A percentile compares a stretch with the other conserved stretches of the same genome.
These are phyloP conservation scores for Capronia epimyces DNA, from an alignment of 2,329 filamentous ascomycete genomes.

Conservation along the genomic window DNA sequence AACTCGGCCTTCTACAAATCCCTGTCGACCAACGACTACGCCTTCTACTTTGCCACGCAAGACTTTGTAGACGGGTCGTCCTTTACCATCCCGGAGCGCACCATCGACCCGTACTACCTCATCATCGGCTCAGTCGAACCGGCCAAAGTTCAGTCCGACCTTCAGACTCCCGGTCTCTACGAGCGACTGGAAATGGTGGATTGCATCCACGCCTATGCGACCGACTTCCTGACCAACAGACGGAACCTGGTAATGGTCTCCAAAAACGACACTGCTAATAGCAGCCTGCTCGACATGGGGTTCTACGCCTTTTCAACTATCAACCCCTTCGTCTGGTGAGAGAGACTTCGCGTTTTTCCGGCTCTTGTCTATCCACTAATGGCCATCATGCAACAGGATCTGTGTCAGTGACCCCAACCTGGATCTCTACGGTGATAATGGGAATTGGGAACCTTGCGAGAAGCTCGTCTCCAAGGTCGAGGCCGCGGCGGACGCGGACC, in stretches of 20 bases:
- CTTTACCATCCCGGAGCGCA: constrained; percentile 1
- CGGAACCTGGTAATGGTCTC: constrained; percentile 22
- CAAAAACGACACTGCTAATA: constrained; percentile 5
- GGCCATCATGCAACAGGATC: constrained; percentile 14
- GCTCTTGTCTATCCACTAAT: not conserved
- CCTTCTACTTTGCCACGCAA: constrained; percentile 20
- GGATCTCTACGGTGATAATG: too few species aligned
- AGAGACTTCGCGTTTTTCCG: too few species aligned
- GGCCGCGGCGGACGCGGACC: constrained; percentile 5
- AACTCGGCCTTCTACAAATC: constrained; percentile 32
- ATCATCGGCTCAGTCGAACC: not conserved
- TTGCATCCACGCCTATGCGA: constrained; percentile 21
- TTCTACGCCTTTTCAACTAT: constrained; percentile 1
- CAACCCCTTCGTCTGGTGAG: too few species aligned
- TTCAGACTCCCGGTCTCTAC: not conserved
- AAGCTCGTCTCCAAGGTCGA: constrained; percentile 10
- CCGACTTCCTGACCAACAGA: constrained; percentile 10
- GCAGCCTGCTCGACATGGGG: not conserved
- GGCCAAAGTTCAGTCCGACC: not conserved
- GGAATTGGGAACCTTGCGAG: too few species aligned
- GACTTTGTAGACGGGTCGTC: constrained; percentile 19
- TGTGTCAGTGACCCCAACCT: constrained; percentile 16
- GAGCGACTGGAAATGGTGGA: constrained; percentile 10
- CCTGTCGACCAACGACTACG: constrained; percentile 26
- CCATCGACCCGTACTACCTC: not conserved